Conservation (phyloP, 768 basidiomycete genomes). For the Termitomyces sp. region DNA sequence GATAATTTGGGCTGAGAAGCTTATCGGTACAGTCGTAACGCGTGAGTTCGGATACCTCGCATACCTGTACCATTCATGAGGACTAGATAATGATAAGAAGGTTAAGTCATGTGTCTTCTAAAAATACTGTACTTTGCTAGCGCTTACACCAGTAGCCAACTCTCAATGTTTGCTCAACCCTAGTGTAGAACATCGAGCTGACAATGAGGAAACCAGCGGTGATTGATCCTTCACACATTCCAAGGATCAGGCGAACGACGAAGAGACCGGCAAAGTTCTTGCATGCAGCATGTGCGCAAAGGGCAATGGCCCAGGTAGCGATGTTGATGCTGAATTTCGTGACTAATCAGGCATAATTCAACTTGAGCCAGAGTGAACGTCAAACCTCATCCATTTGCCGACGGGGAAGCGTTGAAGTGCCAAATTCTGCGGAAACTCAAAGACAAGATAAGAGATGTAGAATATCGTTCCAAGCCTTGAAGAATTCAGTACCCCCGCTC, state of each 20-base stretch:
- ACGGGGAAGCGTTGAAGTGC: slow-evolving; percentile 72
- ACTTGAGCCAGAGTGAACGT: not conserved
- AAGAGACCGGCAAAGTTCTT: slow-evolving; percentile 65
- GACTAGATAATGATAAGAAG: slow-evolving; percentile 33
- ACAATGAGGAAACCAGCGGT: slow-evolving; percentile 79
- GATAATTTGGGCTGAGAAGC: slow-evolving; percentile 61
- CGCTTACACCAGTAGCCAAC: slow-evolving; percentile 77
- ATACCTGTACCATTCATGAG: slow-evolving; percentile 73
- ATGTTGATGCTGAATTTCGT: slow-evolving; percentile 53
- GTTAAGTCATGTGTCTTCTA: not conserved
- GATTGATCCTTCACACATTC: slow-evolving; percentile 68
- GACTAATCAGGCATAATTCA: not conserved
- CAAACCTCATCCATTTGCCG: slow-evolving; percentile 77
- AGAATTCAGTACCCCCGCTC: not conserved
- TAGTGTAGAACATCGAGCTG: slow-evolving; percentile 76
- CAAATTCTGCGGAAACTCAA: slow-evolving; percentile 74
- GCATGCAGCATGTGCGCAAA: slow-evolving; percentile 66
- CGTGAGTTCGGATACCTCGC: not conserved
- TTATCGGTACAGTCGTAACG: not conserved
- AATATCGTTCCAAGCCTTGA: slow-evolving; percentile 72
- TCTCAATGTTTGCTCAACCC: slow-evolving; percentile 62
- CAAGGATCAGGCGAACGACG: slow-evolving; percentile 59
- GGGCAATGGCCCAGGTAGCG: slow-evolving; percentile 58
- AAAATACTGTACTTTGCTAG: not conserved
- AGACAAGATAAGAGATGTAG: slow-evolving; percentile 65